Evolutionary conservation across 495 filamentous ascomycete genomes (phyloP), one percentile per base, ranked within the genome.

Genomic region (Ascobolus immersus): DNA sequence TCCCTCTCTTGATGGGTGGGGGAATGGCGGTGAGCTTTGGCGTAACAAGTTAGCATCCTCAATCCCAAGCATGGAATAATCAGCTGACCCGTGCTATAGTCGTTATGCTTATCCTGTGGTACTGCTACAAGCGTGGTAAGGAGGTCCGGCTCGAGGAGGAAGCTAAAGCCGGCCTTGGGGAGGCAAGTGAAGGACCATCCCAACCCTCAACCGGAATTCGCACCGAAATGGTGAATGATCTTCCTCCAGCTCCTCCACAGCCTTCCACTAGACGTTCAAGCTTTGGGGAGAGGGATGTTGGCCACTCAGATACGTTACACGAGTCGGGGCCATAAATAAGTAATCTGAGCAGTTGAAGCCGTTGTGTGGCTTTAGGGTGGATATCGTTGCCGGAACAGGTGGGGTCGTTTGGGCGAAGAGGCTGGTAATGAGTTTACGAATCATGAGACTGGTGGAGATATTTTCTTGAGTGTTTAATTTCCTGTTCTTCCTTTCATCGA

Each of bases 81-180:
- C 19, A 20, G 17, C 12, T 30, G n/a, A 10, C 28, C 8, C 17
- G 26, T 15, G 15, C 23, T 12, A 34, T 40, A 81, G 76, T 93
- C 38, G 58, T 96, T 9, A 54, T 96, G 20, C 78, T 82, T 48
- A 76, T 84, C 32, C 65, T 94, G 38, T 96, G 84, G 84, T 96
- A 96, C 51, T 93, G 78, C 52, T 76, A 93, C 50, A 92, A 92
- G 52, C 69, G 86, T 10, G 86, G 86, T 22, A 65, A 67, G 11
- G 86, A 96, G 54, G 69, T 69, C 10, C 60, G 86, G 22, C 59
- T 92, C 1, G 77, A 78, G 44, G 65, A 58, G 39, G 77, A 82
- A 51, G 47, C 28, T 12, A 17, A 31, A 17, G 9, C 14, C 4
- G 28, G 3, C 12, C 6, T 30, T 8, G n/a, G 22, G 22, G n/a